Evolutionary conservation across 305 asterid genomes (phyloP), one percentile per base, ranked within the genome.

Genomic region (Solanum chacoense): DNA sequence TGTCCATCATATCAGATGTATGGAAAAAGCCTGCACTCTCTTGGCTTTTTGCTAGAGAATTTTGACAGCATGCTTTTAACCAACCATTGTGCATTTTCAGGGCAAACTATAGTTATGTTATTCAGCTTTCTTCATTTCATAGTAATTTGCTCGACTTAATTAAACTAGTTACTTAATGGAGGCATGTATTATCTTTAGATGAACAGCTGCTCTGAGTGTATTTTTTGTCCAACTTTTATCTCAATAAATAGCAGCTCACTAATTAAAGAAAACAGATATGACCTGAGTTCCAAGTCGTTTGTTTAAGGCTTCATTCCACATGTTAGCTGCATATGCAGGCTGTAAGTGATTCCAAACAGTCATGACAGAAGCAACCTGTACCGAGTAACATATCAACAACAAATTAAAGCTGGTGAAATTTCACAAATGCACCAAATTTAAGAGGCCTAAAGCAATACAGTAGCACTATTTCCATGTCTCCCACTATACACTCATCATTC

Each of bases 301-400:
- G 93, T 97, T 97, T 93, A 97, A 90, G 89, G 99, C 98, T 94
- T 97, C 99, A 89, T 88, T 96, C 99, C 98, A 97, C 94, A 95
- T 78, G 91, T 92, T 94, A 88, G 95, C 95, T 85, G 98, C 98
- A 93, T 97, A 97, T 86, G 92, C 94, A 72, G 99, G 99, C 83
- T 94, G 92, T 91, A 97, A 45, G 90, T 97, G 99, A 88, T 92
- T 94, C 98, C 98, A 97, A 85, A 97, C 92, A 88, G 98, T 97
- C 97, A 97, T 96, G 86, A 94, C 96, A 89, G 99, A 97, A 87
- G 98, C 99, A 91, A 96, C 98, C 99, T 96, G 94, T 84, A 88
- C 29, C 81, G 85, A 74, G 67, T 9, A 87, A 40, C 45, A 87
- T 45, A 76, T 50, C 76, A 34, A 50, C 72, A 87, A 24, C 65